Conservation (phyloP, 2,329 filamentous ascomycete genomes). For the Verticillium albo-atrum region DNA sequence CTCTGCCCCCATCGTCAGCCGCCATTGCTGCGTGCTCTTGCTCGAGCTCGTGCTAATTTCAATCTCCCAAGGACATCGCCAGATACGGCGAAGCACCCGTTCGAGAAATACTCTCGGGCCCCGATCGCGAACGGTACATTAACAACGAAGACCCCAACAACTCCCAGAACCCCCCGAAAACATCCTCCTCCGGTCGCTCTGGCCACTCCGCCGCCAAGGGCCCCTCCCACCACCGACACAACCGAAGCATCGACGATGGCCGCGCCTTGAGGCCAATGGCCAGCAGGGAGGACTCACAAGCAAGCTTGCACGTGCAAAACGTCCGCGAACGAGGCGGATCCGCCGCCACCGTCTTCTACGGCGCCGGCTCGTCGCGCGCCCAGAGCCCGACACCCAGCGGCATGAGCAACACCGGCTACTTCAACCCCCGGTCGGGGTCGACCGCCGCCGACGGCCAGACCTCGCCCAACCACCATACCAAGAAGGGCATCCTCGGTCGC, state of each 20-base stretch:
- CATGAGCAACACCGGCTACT: slow-evolving; percentile 48
- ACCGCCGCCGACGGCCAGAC: slow-evolving; percentile 49
- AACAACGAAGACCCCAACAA: slow-evolving; percentile 34
- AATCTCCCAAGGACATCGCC: slow-evolving; percentile 54
- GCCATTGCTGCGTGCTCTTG: neutral
- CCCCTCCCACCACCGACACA: slow-evolving; percentile 60
- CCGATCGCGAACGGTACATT: slow-evolving; percentile 64
- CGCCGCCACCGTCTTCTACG: slow-evolving; percentile 35
- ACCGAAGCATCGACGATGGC: slow-evolving; percentile 63
- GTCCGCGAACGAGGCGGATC: slow-evolving; percentile 50
- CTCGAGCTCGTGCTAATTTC: neutral
- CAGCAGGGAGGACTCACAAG: slow-evolving; percentile 69
- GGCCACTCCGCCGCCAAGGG: slow-evolving; percentile 60
- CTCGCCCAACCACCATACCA: slow-evolving; percentile 52
- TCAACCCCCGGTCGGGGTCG: slow-evolving; percentile 41
- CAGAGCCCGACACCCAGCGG: slow-evolving; percentile 79
- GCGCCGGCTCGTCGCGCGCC: slow-evolving; percentile 48
- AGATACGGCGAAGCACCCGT: slow-evolving; percentile 76
- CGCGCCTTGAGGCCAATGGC: slow-evolving; percentile 65
- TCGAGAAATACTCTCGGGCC: slow-evolving; percentile 62
- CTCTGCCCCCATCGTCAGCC: neutral
- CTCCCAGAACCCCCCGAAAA: slow-evolving; percentile 50
- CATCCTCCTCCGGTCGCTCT: slow-evolving; percentile 58
- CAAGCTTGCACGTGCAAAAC: slow-evolving; percentile 34
- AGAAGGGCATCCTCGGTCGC: slow-evolving; percentile 46